Percentiles rank a stretch among this genome's conserved stretches.
These are phyloP conservation scores for Suillus spraguei DNA, from an alignment of 768 basidiomycete genomes.

Conservation along the genomic window DNA sequence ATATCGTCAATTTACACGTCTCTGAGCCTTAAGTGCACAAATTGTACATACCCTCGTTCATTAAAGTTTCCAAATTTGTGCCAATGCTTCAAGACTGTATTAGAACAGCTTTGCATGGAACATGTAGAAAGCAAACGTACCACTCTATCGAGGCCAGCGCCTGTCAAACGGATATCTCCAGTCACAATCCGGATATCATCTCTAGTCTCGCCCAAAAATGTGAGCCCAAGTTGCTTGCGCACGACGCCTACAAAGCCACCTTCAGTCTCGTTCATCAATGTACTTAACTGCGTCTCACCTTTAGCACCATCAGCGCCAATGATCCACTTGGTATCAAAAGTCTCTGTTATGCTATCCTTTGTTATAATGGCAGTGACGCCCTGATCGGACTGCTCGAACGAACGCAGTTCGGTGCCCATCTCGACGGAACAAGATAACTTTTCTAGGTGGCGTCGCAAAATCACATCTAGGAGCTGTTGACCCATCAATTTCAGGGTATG, in stretches of 20 bases:
- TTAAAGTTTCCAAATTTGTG: constrained; percentile 47
- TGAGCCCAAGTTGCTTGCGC: constrained; percentile 12
- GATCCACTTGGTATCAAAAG: too few relatives aligned
- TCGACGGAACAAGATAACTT: constrained; percentile 33
- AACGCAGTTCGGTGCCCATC: constrained; percentile 34
- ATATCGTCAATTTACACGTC: not conserved
- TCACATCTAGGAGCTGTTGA: constrained; percentile 28
- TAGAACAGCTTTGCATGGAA: not conserved
- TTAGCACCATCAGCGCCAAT: too few relatives aligned
- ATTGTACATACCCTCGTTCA: not conserved
- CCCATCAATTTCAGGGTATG: constrained; percentile 3
- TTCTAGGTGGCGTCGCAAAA: constrained; percentile 31
- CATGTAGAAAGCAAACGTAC: constrained; percentile 25
- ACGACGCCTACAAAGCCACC: not conserved
- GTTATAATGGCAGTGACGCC: not conserved
- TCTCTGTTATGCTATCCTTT: too few relatives aligned
- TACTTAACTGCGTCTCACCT: too few relatives aligned
- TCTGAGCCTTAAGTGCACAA: not conserved
- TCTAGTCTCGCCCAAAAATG: constrained; percentile 31
- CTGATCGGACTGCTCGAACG: constrained; percentile 36
- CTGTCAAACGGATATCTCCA: constrained; percentile 38
- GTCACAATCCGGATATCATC: constrained; percentile 29
- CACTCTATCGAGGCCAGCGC: constrained; percentile 38
- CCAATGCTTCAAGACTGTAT: constrained; percentile 37
- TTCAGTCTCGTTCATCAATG: not conserved